Base-by-base conservation (phyloP, 2,329 filamentous ascomycete genomes). In the Hirsutella rhossiliensis region DNA sequence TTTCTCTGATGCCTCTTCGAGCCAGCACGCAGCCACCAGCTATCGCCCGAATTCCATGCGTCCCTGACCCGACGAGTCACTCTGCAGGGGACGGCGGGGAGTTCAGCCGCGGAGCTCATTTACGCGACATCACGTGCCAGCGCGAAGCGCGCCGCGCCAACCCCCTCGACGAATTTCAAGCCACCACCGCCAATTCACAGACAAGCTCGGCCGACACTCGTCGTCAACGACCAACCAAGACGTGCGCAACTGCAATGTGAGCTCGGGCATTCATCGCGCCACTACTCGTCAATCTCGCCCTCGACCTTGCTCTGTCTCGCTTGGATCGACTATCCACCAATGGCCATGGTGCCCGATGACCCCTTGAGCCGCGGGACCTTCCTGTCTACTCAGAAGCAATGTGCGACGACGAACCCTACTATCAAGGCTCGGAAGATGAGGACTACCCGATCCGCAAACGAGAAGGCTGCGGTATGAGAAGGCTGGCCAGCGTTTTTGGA, bases 401-500 rank as follows among this genome's bases (percentile, higher is more conserved):
- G 9, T 62, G 62, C 38, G 61, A 69, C 43, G 75, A 69, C 43
- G 75, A 77, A 36, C 59, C 76, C 12, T 60, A 80, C 15, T 75
- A 68, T 48, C 62, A 68, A 8, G 72, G 75, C n/a, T 75, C 75
- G 7, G 78, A 83, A 39, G 65, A 77, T 40, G 73, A 78, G 30
- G 56, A 73, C 44, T 75, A 76, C 48, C 60, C 12, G 58, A 56
- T 18, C 60, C 72, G 4, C 63, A 63, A 29, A 58, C 66, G 3
- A 68, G 73, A 55, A 69, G 68, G 23, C 58, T 65, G 19, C 69
- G 76, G 47, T 78, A 80, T 46, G 79, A 84, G 56, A 60, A 66
- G 0, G 72, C 80, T 12, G 82, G 76, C 1, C 62, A 68, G 29
- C 67, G 69, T 30, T 85, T 74, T 62, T 84, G 32, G 61, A 67